Conservation (phyloP, 2,329 filamentous ascomycete genomes). For the Pseudodiploospora longispora region DNA sequence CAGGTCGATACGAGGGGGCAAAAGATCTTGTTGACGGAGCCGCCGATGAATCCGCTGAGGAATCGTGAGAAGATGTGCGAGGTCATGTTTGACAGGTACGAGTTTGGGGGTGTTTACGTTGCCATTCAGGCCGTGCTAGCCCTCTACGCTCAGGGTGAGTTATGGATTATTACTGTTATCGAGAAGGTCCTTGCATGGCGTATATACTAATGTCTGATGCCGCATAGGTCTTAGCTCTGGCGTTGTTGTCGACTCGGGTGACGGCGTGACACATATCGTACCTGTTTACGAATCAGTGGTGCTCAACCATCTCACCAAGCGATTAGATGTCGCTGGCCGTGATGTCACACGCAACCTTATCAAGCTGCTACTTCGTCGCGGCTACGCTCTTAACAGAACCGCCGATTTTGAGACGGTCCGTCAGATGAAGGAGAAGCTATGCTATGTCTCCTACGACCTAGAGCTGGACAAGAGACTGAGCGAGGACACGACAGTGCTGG, state of each 20-base stretch:
- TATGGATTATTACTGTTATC: not conserved
- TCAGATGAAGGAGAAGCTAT: conserved; percentile 99
- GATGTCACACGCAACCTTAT: conserved; percentile 99
- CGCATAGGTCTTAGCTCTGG: conserved; percentile 69
- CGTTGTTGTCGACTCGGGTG: conserved; percentile 97
- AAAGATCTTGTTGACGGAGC: conserved; percentile 96
- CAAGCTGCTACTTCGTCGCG: conserved; percentile 82
- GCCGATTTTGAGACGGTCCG: conserved; percentile 98
- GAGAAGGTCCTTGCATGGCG: conserved; percentile 8
- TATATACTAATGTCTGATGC: no score
- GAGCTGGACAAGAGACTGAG: conserved; percentile 92
- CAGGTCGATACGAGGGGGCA: conserved; percentile 80
- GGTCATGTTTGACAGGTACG: conserved; percentile 98
- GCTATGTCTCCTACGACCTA: conserved; percentile 97
- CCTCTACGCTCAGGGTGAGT: conserved; percentile 84
- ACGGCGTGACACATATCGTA: conserved; percentile 97
- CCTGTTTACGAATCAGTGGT: conserved; percentile 98
- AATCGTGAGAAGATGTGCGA: conserved; percentile 98
- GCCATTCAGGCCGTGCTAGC: conserved; percentile 96
- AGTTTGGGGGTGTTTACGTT: conserved; percentile 94
- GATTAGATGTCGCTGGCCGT: conserved; percentile 89
- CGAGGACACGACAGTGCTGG: conserved; percentile 93
- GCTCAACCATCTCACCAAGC: conserved; percentile 88
- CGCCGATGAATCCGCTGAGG: conserved; percentile 93
- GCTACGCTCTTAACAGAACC: conserved; percentile 94